phyloP scores from a whole-genome alignment of 768 basidiomycete genomes.

The Serendipita vermifera region DNA sequence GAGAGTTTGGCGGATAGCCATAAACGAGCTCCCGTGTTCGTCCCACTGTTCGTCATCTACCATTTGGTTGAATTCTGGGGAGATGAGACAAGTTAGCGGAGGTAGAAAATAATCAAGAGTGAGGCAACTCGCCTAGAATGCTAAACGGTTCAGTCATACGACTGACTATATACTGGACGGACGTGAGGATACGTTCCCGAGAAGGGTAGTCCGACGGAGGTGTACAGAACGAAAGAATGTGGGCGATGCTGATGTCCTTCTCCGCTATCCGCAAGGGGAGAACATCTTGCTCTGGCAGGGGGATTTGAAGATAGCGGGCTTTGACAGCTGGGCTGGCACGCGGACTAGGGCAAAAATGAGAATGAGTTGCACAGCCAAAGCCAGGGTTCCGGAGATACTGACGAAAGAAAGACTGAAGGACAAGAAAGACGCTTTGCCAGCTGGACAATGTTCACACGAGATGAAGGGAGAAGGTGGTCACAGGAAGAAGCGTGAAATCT shows the following conservation, averaged over 20 bases:
- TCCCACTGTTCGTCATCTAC: constrained; percentile 9
- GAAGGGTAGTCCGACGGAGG: background rate
- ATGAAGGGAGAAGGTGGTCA: background rate
- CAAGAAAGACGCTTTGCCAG: background rate
- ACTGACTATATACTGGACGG: constrained; percentile 4
- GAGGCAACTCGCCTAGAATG: background rate
- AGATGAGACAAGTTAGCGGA: background rate
- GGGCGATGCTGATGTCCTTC: constrained; percentile 1
- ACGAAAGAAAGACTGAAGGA: constrained; percentile 6
- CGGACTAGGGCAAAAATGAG: background rate
- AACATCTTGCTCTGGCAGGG: background rate
- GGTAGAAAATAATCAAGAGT: background rate
- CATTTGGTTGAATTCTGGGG: background rate
- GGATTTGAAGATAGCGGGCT: background rate
- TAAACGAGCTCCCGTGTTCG: background rate
- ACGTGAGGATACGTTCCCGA: constrained; percentile 5
- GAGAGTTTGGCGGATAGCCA: constrained; percentile 8
- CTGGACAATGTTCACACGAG: background rate
- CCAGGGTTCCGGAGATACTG: background rate
- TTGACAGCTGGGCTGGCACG: background rate
- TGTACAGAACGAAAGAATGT: constrained; percentile 4
- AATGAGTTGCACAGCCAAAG: too few species aligned
- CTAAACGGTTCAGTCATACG: background rate
- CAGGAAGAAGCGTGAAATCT: constrained; percentile 7
- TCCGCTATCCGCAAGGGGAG: background rate